Evolutionary conservation across 208 protist species (phyloP).

Genomic region (Sergeia podlipaevii): DNA sequence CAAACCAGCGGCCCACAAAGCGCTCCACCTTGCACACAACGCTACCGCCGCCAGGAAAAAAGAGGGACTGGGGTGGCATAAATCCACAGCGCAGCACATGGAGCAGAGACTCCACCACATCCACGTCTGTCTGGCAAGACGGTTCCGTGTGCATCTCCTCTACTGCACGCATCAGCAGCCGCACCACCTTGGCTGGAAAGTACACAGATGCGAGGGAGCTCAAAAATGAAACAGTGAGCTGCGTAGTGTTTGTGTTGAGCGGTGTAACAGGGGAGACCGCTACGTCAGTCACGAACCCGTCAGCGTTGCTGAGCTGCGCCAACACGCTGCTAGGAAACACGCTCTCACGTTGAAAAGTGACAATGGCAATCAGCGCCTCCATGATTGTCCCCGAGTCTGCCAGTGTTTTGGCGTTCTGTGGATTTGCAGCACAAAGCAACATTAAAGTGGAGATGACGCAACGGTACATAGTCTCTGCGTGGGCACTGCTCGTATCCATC

Average conservation of each 20-base stretch:
- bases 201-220: conserved; percentile 48
- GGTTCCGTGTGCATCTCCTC: conserved; percentile 39
- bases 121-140: conserved; percentile 58
- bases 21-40: conserved; percentile 39
- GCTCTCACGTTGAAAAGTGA: conserved; percentile 50
- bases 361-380: conserved; percentile 47
- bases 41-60: conserved; percentile 64
- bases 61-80: conserved; percentile 40
- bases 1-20: conserved; percentile 37
- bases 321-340: conserved; percentile 41
- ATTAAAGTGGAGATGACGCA: conserved; percentile 54
- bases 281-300: not conserved
- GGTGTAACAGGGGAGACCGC: conserved; percentile 18
- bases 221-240: conserved; percentile 65
- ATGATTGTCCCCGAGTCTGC: conserved; percentile 41
- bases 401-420: conserved; percentile 51
- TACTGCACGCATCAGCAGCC: conserved; percentile 43
- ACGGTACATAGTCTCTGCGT: conserved; percentile 64
- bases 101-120: conserved; percentile 70
- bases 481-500: conserved; percentile 40
- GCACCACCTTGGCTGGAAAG: conserved; percentile 28
- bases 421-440: conserved; percentile 65
- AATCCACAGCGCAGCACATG: conserved; percentile 44
- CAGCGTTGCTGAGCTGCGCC: not conserved
- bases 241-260: conserved; percentile 58